Evolutionary conservation across 345 rosid species (phyloP), one percentile per base, ranked within the genome.

Genomic region (Linum tenue): DNA sequence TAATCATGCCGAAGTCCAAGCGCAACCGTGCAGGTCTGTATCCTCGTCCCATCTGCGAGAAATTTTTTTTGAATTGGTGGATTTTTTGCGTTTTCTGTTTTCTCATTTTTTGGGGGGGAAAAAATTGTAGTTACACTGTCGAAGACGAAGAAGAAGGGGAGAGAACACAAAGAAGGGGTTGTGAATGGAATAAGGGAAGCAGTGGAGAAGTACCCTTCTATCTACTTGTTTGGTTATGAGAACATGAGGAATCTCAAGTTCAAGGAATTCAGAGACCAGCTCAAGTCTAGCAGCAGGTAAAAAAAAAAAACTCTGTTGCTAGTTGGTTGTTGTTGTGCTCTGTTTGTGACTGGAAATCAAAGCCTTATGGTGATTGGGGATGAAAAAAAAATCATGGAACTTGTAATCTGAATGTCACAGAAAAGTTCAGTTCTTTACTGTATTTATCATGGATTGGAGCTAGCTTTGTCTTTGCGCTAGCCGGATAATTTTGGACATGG

Each of bases 141-240:
- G 1, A 94, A 94, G 83, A 88, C 97, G 3, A 94, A 87, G 87
- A 94, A 88, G 89, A 94, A 94, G 74, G 99, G 99, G 39, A 86
- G 81, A 56, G 97, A 83, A 60, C 97, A 94, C 64, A 94, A 94
- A 64, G 97, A 94, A 70, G 0, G 50, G 22, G 75, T 91, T 42
- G 84, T 91, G 0, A 80, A 77, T 71, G 64, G 85, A 15, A 84
- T 94, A 67, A 84, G 95, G 62, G 88, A 86, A n/a, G 86, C 92
- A 40, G 86, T 72, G 0, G 97, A 94, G 14, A 78, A 60, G 1
- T 85, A 84, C 64, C 64, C 53, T 6, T 84, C 92, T 1, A 75
- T 82, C 16, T 94, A 83, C 76, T 95, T 88, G 51, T 94, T 94
- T 76, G 75, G 89, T 37, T 91, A 91, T 61, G 97, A 88, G 75